Conservation (phyloP, 169 alveolate genomes). For the Babesia gibsoni region DNA sequence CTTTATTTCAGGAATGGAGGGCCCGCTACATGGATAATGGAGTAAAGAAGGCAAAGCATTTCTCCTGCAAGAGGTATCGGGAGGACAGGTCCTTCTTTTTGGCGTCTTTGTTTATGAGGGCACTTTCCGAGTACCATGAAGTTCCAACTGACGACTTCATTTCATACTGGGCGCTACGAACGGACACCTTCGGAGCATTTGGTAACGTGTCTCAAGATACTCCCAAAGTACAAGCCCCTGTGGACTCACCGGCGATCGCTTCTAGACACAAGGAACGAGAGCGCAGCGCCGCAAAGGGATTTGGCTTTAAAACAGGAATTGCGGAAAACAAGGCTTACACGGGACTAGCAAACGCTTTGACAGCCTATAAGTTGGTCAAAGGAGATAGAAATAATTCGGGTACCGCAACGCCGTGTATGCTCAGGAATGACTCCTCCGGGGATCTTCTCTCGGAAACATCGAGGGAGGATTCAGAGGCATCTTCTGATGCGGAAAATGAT, state of each 20-base stretch:
- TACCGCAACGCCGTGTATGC: constrained; percentile 19
- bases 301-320: no score
- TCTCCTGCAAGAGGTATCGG: constrained; percentile 55
- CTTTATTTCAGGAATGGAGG: constrained; percentile 52
- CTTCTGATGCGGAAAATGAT: not conserved
- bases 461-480: constrained; percentile 13
- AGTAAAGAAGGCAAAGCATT: constrained; percentile 56
- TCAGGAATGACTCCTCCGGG: constrained; percentile 22
- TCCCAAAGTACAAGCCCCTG: not conserved
- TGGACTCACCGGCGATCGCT: not conserved
- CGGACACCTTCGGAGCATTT: constrained; percentile 29
- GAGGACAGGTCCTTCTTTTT: constrained; percentile 43
- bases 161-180: constrained; percentile 24
- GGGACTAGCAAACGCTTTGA: not conserved
- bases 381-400: not conserved
- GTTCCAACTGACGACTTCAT: constrained; percentile 36
- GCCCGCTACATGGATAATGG: constrained; percentile 63
- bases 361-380: constrained; percentile 6
- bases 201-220: not conserved
- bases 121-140: constrained; percentile 20
- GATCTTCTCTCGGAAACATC: constrained; percentile 18
- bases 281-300: not conserved
- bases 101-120: constrained; percentile 37
- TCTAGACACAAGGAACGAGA: not conserved
- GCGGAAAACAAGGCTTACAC: not conserved